Conservation (phyloP, 108 stramenopile species). For the Skeletonema potamos region DNA sequence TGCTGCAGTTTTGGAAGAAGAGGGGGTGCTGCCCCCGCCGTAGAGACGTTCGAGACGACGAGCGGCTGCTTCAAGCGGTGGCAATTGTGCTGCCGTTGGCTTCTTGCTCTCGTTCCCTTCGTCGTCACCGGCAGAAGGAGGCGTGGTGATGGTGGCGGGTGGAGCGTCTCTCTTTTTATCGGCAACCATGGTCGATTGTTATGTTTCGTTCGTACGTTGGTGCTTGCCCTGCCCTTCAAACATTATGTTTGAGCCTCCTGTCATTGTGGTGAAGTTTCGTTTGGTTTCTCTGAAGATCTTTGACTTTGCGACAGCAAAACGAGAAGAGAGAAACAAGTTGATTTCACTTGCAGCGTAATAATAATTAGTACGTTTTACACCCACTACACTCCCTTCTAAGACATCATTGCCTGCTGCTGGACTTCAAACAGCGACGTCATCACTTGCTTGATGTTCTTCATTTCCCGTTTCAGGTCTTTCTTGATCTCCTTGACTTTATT, state of each 20-base stretch:
- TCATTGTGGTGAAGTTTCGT: too few species aligned
- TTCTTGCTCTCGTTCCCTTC: neutral
- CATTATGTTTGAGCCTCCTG: too few species aligned
- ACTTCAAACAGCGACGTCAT: conserved; percentile 71
- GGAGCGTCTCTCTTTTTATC: neutral
- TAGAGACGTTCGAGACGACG: conserved; percentile 74
- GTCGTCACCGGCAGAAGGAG: neutral
- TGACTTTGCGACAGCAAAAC: too few species aligned
- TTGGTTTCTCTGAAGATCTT: too few species aligned
- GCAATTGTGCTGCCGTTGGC: conserved; percentile 1
- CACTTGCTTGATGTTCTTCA: conserved; percentile 71
- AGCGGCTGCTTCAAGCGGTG: conserved; percentile 74
- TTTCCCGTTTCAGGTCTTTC: conserved; percentile 66
- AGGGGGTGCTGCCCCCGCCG: conserved; percentile 51
- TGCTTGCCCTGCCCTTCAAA: too few species aligned
- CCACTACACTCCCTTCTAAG: neutral
- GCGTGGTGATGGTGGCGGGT: conserved; percentile 8
- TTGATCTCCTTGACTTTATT: conserved; percentile 63
- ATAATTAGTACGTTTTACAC: neutral
- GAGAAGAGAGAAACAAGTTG: too few species aligned
- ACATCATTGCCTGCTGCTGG: conserved; percentile 14
- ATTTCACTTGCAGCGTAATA: neutral
- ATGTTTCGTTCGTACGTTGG: too few species aligned
- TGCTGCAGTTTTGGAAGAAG: conserved; percentile 28
- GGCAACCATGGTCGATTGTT: conserved; percentile 10